Conservation (phyloP, 129 eudicot genomes). For the Chrysanthemum seticuspe region DNA sequence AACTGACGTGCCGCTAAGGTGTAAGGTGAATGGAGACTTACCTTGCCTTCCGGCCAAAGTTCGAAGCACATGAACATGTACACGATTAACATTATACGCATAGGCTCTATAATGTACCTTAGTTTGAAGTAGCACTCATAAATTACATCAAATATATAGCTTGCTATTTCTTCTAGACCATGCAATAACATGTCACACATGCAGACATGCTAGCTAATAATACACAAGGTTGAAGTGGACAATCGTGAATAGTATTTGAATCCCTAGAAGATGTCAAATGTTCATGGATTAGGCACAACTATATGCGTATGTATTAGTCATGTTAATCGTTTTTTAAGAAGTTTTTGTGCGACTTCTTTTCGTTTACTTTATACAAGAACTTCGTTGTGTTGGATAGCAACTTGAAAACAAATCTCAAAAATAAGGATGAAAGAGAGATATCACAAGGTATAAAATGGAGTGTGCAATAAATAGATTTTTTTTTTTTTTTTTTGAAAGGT, state of each 20-base stretch:
- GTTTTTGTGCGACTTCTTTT: not conserved
- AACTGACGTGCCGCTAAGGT: no score
- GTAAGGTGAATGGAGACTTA: no score
- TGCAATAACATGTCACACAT: no score
- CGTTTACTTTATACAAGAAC: not conserved
- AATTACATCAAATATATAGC: no score
- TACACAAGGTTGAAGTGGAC: not conserved
- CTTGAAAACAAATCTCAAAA: not conserved
- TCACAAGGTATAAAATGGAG: not conserved
- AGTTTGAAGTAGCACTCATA: no score
- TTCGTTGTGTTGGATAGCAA: not conserved
- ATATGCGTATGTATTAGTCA: no score
- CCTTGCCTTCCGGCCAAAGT: not conserved
- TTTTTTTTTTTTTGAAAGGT: no score
- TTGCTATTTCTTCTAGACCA: no score
- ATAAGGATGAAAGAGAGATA: not conserved
- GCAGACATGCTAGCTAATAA: no score
- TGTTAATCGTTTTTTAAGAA: not conserved
- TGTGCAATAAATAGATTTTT: slow-evolving; percentile 1
- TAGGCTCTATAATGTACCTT: no score
- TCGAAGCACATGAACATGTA: not conserved
- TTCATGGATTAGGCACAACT: no score
- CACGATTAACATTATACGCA: no score
- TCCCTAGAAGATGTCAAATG: not conserved
- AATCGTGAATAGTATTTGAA: not conserved